phyloP scores from a whole-genome alignment of 1,139 yeast species.

The Lodderomyces metapsilosis region DNA sequence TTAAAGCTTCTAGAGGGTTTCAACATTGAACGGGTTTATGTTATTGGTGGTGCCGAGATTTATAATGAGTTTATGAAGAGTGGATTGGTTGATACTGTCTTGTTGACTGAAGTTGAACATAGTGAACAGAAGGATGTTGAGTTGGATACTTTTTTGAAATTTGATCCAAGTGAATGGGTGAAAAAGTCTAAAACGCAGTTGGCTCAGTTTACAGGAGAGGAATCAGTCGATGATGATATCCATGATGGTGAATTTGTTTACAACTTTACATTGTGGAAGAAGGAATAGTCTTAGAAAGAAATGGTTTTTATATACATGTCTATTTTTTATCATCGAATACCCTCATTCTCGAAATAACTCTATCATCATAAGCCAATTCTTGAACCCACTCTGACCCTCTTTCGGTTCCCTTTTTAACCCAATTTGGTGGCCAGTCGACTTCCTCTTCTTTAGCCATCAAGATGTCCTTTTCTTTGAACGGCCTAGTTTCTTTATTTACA shows the following conservation, averaged over 20 bases:
- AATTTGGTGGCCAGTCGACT: slow-evolving; percentile 82
- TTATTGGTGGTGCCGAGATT: slow-evolving; percentile 93
- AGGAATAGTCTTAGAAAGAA: no score
- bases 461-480: slow-evolving; percentile 56
- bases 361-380: slow-evolving; percentile 66
- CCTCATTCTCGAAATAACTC: slow-evolving; percentile 56
- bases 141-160: slow-evolving; percentile 64
- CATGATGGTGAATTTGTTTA: slow-evolving; percentile 37
- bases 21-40: slow-evolving; percentile 57
- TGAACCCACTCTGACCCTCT: slow-evolving; percentile 87
- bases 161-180: slow-evolving; percentile 34
- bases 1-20: slow-evolving; percentile 18
- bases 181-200: slow-evolving; percentile 36
- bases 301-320: no score
- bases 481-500: slow-evolving; percentile 55
- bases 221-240: slow-evolving; percentile 35
- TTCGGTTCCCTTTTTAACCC: slow-evolving; percentile 73
- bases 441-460: slow-evolving; percentile 69
- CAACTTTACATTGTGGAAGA: slow-evolving; percentile 18
- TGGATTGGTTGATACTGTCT: slow-evolving; percentile 50
- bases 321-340: slow-evolving; percentile 41
- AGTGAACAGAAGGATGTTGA: slow-evolving; percentile 35
- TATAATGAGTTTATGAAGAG: slow-evolving; percentile 57
- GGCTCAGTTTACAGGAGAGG: slow-evolving; percentile 37
- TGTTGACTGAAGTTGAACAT: slow-evolving; percentile 69